Evolutionary conservation across 805 yeast species (phyloP), one percentile per base, ranked within the genome.

Genomic region (Candida nanaspora): DNA sequence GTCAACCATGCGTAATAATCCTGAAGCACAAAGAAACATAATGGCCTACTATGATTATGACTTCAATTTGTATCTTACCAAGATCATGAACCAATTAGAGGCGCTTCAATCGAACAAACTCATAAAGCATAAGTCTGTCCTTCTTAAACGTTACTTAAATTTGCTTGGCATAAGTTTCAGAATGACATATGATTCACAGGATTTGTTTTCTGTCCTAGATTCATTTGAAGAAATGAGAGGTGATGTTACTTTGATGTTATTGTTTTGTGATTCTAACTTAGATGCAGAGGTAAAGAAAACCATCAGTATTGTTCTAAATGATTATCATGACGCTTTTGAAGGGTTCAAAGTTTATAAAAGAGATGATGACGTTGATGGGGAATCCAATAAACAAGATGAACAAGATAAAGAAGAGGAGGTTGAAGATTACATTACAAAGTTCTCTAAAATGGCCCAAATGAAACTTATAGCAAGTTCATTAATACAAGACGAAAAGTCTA

Each of bases 1-100:
- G 0, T 70, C 86, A 5, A 61, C 89, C 4, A 58, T 87, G 35
- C 70, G 96, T 50, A 87, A 87, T 56, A 88, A 88, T 54, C 78
- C 77, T 2, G 74, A 47, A 3, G 61, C 63, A 1, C 55, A 53
- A 35, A 33, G 41, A 7, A 37, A 62, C 6, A 50, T 68, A 2
- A 48, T 72, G 8, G 70, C 16, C 4, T 35, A 25, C 10, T 35
- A 18, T 18, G 18, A 35, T 14, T 27, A 6, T 27, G 38, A 35
- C 3, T 26, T 35, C 3, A 11, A 19, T 35, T 9, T 5, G 2
- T 35, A 14, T 11, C 10, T 27, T 3, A n/a, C n/a, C n/a, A 7
- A 18, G 5, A 8, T 34, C 14, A 10, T 34, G 3, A 25, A 57
- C 19, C 35, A 41, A 8, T n/a, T n/a, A n/a, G 42, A 53, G 13